Evolutionary conservation across 2,329 filamentous ascomycete species (phyloP), one percentile per base, ranked within the genome.

Genomic region (Phialophora tarda): DNA sequence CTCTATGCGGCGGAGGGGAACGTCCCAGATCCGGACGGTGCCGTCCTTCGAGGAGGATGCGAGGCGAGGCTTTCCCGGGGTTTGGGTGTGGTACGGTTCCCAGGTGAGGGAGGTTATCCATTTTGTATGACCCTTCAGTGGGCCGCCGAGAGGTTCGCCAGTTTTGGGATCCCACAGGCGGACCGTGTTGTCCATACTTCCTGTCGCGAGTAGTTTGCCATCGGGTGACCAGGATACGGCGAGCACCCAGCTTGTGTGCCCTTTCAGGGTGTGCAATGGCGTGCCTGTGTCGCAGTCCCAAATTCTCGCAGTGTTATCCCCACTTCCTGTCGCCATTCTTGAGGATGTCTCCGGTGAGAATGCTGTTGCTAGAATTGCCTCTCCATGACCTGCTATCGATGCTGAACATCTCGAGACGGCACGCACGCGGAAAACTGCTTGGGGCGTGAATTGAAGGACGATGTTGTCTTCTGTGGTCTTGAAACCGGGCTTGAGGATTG

Each of bases 241-340:
- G 63, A 98, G 79, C 3, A 98, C 93, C 93, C 93, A 97, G 67
- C 90, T 90, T 1, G 89, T 89, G 78, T 98, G 95, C 0, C 93
- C 93, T 73, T 92, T 90, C 57, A 98, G 80, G 0, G 93, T 98
- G 78, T 91, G 87, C 68, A 92, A 86, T 0, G 93, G 93, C 11
- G 93, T 97, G 56, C 93, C 93, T 0, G 93, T 97, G 74, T 97
- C 92, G 57, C 92, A 93, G 74, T 99, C 93, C 92, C 92, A 97
- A 80, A 98, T 89, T 64, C 94, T 84, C 0, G 93, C 94, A 1
- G 93, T 97, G 72, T 90, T 90, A 75, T 99, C 95, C 55, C 95
- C 95, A 68, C 90, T 92, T 0, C 94, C 95, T 1, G 92, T 97
- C 0, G 93, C 93, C 78, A 97, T 85, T 65, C 89, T 85, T 11